Evolutionary conservation across 2,329 filamentous ascomycete genomes (phyloP), one percentile per base, ranked within the genome.

Genomic region (Arthrinium phaeospermum): DNA sequence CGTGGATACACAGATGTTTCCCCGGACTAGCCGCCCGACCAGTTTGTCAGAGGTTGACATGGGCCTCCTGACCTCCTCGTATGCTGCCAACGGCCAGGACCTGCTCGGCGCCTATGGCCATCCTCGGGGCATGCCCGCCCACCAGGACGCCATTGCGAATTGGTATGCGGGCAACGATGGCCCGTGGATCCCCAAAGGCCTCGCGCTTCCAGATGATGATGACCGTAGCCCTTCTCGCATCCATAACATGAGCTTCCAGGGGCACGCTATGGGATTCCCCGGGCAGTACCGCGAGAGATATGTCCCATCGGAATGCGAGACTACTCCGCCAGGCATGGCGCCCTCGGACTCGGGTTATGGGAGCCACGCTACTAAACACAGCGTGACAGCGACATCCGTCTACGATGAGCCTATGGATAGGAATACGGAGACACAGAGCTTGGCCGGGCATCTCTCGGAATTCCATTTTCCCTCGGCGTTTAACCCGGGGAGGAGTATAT

Each of bases 301-400:
- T 53, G 75, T 81, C 45, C 78, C 82, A 10, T 86, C 85, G 7
- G 85, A 86, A 67, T 82, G 81, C 73, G 81, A 81, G 67, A 85
- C 82, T 4, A 70, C 79, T 61, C 76, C 81, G 13, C 79, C 77
- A n/a, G 74, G 75, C 24, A 75, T 74, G n/a, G 69, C 78, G 22
- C 78, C 80, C 22, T 83, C 82, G 2, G 86, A 88, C 75, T 88
- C 86, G 14, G 85, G 85, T 30, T 88, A 88, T 74, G 85, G 81
- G 12, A 84, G 84, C 69, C 82, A 81, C 71, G 75, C 77, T 30
- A 74, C 82, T 6, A 83, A 82, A 34, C 83, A 79, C 37, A 87
- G 86, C 74, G 80, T 84, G 69, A 82, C 82, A 10, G 85, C 84
- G 57, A 80, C 79, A 22, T 88, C 87, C 0, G 77, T 83, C 51